These are phyloP conservation scores for Tolypocladium sp. DNA, from an alignment of 2,329 filamentous ascomycete genomes.

Conservation along the genomic window DNA sequence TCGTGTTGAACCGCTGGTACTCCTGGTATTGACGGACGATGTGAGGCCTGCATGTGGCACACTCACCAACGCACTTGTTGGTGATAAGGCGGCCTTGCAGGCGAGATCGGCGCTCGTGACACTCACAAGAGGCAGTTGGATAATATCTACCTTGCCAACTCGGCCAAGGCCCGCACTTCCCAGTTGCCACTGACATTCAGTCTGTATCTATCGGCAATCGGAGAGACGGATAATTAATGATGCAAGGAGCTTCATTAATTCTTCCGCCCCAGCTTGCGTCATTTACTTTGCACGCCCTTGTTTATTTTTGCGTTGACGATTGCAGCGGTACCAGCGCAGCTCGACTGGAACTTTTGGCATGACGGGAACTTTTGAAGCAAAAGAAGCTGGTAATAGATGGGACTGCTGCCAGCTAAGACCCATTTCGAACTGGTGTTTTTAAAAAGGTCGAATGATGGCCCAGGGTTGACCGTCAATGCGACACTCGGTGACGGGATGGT, in stretches of 20 bases:
- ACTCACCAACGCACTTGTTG: not conserved
- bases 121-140: not conserved
- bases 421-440: not conserved
- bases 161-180: not conserved
- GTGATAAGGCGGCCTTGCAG: not conserved
- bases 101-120: not conserved
- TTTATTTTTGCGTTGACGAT: too few relatives aligned
- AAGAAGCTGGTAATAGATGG: not conserved
- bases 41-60: too few relatives aligned
- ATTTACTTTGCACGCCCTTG: not conserved
- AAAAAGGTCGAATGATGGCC: not conserved
- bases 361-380: not conserved
- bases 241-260: too few relatives aligned
- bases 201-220: too few relatives aligned
- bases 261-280: too few relatives aligned
- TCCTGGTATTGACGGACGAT: not conserved
- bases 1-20: not conserved
- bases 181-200: too few relatives aligned
- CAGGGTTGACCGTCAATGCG: not conserved
- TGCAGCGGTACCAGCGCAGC: not conserved
- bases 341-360: not conserved
- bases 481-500: not conserved
- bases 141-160: too few relatives aligned
- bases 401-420: not conserved
- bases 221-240: too few relatives aligned